Evolutionary conservation across 345 rosid genomes (phyloP).

Genomic region (Hypericum perforatum): DNA sequence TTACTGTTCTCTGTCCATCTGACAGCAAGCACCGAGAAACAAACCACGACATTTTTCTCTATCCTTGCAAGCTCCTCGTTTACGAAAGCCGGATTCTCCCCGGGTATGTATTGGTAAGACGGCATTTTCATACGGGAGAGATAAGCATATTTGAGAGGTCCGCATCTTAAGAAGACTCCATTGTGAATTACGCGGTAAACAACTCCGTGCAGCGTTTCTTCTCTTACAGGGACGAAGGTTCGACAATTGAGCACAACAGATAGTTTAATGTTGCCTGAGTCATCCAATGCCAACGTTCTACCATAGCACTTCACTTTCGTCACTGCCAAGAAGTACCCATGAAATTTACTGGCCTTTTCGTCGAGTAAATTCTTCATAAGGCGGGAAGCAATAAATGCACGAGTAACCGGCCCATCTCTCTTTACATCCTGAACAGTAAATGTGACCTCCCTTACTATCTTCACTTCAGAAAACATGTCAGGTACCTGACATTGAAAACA

Average conservation of each 20-base stretch:
- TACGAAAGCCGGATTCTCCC: conserved; percentile 18
- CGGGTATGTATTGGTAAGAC: conserved; percentile 13
- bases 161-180: conserved; percentile 20
- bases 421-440: conserved; percentile 1
- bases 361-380: conserved; percentile 13
- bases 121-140: conserved; percentile 27
- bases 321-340: conserved; percentile 28
- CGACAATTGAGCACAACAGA: conserved; percentile 17
- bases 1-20: conserved; percentile 16
- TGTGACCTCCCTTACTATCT: conserved; percentile 15
- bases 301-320: conserved; percentile 22
- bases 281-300: conserved; percentile 2
- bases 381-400: conserved; percentile 4
- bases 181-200: conserved; percentile 1
- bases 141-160: conserved; percentile 21
- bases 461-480: conserved; percentile 29
- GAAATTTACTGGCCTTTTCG: conserved; percentile 21
- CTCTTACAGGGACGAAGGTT: conserved; percentile 18
- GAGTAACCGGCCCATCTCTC: conserved; percentile 5
- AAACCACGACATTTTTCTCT: conserved; percentile 15
- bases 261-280: conserved; percentile 7
- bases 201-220: conserved; percentile 27
- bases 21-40: conserved; percentile 24
- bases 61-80: conserved; percentile 19
- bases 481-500: conserved; percentile 19